A percentile compares a stretch with the other conserved stretches of the same genome.
Conservation (phyloP, 129 eudicot genomes). For the Solidago caesia region DNA sequence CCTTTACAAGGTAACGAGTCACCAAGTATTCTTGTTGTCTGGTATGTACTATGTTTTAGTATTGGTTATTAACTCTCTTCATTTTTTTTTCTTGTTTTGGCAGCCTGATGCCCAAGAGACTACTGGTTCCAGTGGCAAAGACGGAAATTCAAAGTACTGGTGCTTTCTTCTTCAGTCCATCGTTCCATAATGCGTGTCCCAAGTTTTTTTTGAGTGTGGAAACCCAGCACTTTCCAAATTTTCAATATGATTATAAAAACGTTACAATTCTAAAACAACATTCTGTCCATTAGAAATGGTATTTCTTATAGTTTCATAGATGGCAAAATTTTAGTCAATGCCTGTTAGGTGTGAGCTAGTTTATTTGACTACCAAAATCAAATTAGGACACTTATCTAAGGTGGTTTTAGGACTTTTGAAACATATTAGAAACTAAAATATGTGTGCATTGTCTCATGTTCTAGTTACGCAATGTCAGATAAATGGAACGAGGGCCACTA, state of each 20-base stretch:
- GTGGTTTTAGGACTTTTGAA: too few relatives aligned
- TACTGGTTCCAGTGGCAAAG: conserved; percentile 45
- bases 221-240: conserved; percentile 5
- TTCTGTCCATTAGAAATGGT: too few relatives aligned
- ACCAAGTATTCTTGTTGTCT: conserved; percentile 15
- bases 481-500: too few relatives aligned
- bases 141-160: conserved; percentile 66
- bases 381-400: background rate
- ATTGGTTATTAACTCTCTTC: conserved; percentile 10
- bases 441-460: too few relatives aligned
- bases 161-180: conserved; percentile 16
- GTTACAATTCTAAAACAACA: too few relatives aligned
- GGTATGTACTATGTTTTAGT: background rate
- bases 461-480: too few relatives aligned
- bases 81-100: conserved; percentile 21
- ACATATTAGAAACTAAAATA: too few relatives aligned
- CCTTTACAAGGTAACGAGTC: conserved; percentile 64
- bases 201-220: conserved; percentile 12
- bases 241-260: too few relatives aligned
- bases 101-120: conserved; percentile 70
- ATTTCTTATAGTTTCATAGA: too few relatives aligned
- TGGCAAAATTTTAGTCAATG: too few relatives aligned
- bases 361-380: background rate
- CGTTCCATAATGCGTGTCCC: background rate
- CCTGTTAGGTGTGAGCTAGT: too few relatives aligned